Conservation (phyloP, 148 eudicot genomes). For the Rhododendron ovatum region DNA sequence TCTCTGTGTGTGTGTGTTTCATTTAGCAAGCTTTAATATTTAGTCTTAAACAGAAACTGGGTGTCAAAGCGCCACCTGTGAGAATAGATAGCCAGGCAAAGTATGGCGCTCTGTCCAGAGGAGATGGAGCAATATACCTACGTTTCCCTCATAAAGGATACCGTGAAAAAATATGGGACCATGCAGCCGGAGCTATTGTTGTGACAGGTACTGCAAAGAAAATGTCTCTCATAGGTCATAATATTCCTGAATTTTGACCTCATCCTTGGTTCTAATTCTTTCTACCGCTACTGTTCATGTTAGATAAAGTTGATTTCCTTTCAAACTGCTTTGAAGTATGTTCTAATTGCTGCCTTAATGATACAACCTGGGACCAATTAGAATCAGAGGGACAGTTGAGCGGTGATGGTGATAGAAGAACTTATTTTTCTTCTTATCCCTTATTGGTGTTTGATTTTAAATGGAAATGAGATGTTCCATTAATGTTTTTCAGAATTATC, state of each 20-base stretch:
- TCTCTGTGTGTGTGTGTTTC: too few species aligned
- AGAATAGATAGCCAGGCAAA: slow-evolving; percentile 26
- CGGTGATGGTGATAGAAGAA: not conserved
- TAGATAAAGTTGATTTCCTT: not conserved
- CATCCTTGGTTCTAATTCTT: not conserved
- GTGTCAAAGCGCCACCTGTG: too few species aligned
- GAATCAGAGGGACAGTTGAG: not conserved
- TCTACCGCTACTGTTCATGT: not conserved
- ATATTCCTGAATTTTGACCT: not conserved
- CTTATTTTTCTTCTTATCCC: not conserved
- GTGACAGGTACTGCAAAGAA: slow-evolving; percentile 54
- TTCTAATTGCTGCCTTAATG: not conserved
- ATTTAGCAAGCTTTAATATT: not conserved
- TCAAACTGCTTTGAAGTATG: not conserved
- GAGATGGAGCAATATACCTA: slow-evolving; percentile 95
- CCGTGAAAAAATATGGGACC: slow-evolving; percentile 97
- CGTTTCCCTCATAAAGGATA: slow-evolving; percentile 89
- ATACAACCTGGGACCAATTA: not conserved
- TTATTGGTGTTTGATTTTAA: not conserved
- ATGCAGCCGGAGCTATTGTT: slow-evolving; percentile 92
- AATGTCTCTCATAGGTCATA: not conserved
- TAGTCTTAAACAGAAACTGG: not conserved
- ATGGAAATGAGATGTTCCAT: not conserved
- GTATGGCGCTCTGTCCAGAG: slow-evolving; percentile 92
- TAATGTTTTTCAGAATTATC: not conserved